phyloP scores from a whole-genome alignment of 225 moss, liverwort and hornwort genomes.

The Takakia lepidozioides region DNA sequence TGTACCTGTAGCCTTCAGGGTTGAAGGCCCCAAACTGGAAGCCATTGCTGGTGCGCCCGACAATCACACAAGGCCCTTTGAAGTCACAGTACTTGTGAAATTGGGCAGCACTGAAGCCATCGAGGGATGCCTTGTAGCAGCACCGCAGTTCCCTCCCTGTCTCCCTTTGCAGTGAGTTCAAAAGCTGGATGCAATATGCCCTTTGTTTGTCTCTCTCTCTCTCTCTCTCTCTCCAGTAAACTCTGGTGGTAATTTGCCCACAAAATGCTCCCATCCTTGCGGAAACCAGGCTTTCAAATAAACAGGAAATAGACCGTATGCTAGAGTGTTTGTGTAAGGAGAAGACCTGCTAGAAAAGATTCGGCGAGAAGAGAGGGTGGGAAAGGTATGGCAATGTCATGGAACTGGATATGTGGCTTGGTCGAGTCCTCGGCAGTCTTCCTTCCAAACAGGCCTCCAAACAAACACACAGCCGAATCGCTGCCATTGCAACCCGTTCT shows the following conservation, averaged over 20 bases:
- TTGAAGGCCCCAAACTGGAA: conserved; percentile 31
- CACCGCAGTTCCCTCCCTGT: conserved; percentile 42
- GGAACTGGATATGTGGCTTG: background rate
- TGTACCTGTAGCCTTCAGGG: conserved; percentile 34
- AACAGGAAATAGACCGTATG: background rate
- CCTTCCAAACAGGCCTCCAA: conserved; percentile 3
- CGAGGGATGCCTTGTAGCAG: conserved; percentile 35
- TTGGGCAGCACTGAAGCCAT: conserved; percentile 28
- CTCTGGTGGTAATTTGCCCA: background rate
- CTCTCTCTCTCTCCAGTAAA: background rate
- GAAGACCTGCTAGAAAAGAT: conserved; percentile 9
- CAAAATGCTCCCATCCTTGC: background rate
- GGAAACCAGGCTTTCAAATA: background rate
- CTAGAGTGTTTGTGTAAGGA: background rate
- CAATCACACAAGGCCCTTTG: conserved; percentile 36
- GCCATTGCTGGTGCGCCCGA: conserved; percentile 15
- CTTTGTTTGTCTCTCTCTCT: background rate
- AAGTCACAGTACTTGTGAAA: conserved; percentile 40
- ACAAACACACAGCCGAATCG: conserved; percentile 4
- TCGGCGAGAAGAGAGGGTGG: conserved; percentile 4
- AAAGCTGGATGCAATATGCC: background rate
- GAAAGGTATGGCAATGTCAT: conserved; percentile 5
- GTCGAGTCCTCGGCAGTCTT: background rate
- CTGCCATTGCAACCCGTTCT: no score
- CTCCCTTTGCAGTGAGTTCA: background rate